These are phyloP conservation scores for Saksenaea vasiformis DNA, from an alignment of 371 early-diverging fungal species.

Conservation along the genomic window DNA sequence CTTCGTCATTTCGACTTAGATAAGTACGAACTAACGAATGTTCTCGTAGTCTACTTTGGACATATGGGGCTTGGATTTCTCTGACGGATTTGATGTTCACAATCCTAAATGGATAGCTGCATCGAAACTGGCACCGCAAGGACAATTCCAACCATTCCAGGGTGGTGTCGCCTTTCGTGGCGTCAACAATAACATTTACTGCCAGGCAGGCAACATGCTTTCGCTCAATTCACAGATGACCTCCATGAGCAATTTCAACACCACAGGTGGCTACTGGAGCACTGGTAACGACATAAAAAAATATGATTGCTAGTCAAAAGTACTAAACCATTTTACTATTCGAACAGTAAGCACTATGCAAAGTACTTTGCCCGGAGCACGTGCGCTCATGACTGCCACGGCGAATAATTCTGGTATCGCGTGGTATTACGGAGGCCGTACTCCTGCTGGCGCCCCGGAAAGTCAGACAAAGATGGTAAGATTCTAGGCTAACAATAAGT, in stretches of 20 bases:
- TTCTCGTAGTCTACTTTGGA: conserved; percentile 19
- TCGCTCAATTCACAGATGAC: conserved; percentile 17
- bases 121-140: neutral
- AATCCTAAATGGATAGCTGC: conserved; percentile 26
- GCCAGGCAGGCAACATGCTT: conserved; percentile 26
- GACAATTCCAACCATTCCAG: conserved; percentile 20
- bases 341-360: conserved; percentile 3
- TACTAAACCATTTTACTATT: neutral
- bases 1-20: neutral
- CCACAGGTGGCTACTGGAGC: conserved; percentile 12
- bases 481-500: neutral
- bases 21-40: neutral
- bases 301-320: neutral
- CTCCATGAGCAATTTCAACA: conserved; percentile 25
- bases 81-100: conserved; percentile 19
- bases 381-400: conserved; percentile 36
- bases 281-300: conserved; percentile 6
- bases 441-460: conserved; percentile 2
- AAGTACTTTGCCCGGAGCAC: conserved; percentile 14
- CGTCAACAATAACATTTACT: conserved; percentile 17
- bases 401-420: conserved; percentile 24
- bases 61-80: conserved; percentile 31
- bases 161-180: conserved; percentile 39
- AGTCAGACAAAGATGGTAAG: conserved; percentile 3
- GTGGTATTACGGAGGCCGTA: conserved; percentile 44